Conservation (phyloP, 805 yeast species). For the Saccharomycopsis sp. region DNA sequence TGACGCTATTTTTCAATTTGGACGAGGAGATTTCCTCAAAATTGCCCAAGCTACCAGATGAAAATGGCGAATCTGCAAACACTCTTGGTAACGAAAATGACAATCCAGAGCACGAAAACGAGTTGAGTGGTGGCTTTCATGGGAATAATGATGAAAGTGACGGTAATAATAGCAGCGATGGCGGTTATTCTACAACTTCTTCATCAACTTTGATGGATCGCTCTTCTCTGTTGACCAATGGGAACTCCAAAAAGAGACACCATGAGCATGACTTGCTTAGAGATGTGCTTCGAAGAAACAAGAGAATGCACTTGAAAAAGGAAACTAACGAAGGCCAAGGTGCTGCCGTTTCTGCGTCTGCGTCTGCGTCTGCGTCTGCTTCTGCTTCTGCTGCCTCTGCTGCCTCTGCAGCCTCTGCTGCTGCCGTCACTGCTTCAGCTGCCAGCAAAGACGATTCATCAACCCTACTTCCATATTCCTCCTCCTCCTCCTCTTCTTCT, state of each 20-base stretch:
- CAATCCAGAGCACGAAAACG: slow-evolving; percentile 17
- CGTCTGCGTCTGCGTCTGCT: too few species aligned
- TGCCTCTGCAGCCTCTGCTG: too few species aligned
- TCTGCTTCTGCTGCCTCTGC: too few species aligned
- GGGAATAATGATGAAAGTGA: neutral
- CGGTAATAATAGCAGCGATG: neutral
- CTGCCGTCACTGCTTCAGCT: neutral
- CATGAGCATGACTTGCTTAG: slow-evolving; percentile 41
- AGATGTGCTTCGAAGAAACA: slow-evolving; percentile 38
- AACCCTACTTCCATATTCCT: too few species aligned
- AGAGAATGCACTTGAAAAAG: slow-evolving; percentile 26
- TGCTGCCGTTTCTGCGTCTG: too few species aligned
- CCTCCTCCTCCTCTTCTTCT: too few species aligned
- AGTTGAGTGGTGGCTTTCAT: too few species aligned
- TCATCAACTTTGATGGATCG: neutral
- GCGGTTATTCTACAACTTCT: neutral
- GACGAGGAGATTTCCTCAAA: slow-evolving; percentile 21
- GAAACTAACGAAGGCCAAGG: too few species aligned
- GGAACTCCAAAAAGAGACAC: slow-evolving; percentile 30
- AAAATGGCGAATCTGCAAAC: slow-evolving; percentile 13
- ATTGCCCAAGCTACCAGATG: slow-evolving; percentile 5
- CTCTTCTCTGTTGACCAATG: too few species aligned
- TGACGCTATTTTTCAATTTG: slow-evolving; percentile 52
- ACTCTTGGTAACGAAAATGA: too few species aligned
- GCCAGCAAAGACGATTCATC: neutral